Evolutionary conservation across 176 grass and related monocot species (phyloP), one percentile per base, ranked within the genome.

Genomic region (Musa schizocarpa): DNA sequence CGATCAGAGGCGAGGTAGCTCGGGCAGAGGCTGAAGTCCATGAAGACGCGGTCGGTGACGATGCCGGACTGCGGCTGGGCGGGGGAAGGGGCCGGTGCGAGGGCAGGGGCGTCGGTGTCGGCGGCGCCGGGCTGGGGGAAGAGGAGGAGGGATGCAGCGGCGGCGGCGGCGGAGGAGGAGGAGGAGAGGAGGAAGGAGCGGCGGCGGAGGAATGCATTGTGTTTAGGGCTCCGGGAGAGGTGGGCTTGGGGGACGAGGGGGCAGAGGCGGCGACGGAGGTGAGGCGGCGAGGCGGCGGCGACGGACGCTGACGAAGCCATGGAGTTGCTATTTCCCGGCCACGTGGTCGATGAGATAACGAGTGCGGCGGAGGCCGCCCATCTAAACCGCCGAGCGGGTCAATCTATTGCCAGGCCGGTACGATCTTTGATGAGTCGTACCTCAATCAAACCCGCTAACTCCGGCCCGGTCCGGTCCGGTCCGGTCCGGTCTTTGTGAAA

Each of bases 11-110:
- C 86, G 70, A 92, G 89, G 77, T 85, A 88, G 79, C 87, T 92
- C 11, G 93, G 87, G 52, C 93, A 97, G 52, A 97, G 63, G 77
- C 85, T 86, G 68, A 97, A 97, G 77, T 97, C 93, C 85, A 97
- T 90, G 86, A 88, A 97, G 63, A 97, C 85, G 54, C 84, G 86
- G 66, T 96, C 92, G 70, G 92, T 96, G 72, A 96, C 84, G 27
- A 67, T 59, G 79, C 88, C 76, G 74, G 83, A 74, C 68, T 69
- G 23, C 23, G 82, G 54, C 12, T 80, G 80, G 49, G 64, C 58
- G 13, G 74, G 56, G 7, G 66, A 14, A 25, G 78, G 21, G 16
- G 92, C 51, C 1, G 80, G 67, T 12, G 81, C 59, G 26, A 34
- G 68, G 1, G 66, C 66, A 17, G 16, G 26, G 66, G 29, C 27